phyloP scores from a whole-genome alignment of 192 early-diverging fungal species.

The Allomyces macrogynus region DNA sequence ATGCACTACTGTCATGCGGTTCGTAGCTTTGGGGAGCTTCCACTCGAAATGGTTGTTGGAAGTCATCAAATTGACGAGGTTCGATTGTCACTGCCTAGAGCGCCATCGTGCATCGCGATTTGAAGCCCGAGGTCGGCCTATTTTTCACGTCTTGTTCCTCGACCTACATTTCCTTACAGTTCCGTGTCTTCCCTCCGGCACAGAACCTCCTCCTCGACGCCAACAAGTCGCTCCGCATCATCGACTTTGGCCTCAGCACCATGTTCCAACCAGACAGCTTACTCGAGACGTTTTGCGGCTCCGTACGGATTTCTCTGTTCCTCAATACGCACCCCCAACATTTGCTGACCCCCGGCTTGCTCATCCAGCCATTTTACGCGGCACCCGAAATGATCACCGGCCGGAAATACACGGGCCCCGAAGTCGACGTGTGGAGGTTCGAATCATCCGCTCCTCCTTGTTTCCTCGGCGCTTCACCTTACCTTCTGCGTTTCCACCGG shows the following conservation, averaged over 20 bases:
- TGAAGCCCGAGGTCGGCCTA: slow-evolving; percentile 42
- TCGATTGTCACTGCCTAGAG: slow-evolving; percentile 13
- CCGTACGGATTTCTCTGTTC: slow-evolving; percentile 1
- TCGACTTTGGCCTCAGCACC: slow-evolving; percentile 81
- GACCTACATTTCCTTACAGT: no score
- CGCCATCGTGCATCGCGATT: slow-evolving; percentile 49
- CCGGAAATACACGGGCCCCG: slow-evolving; percentile 58
- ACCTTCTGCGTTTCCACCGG: neutral
- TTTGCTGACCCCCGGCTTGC: slow-evolving; percentile 9
- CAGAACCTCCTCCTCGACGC: slow-evolving; percentile 59
- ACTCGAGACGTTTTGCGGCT: slow-evolving; percentile 34
- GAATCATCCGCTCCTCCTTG: neutral
- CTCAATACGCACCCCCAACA: neutral
- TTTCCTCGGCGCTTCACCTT: neutral
- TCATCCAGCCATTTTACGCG: slow-evolving; percentile 42
- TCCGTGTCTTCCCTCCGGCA: no score
- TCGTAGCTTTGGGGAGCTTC: neutral
- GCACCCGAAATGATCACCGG: slow-evolving; percentile 70
- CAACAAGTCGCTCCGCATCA: slow-evolving; percentile 52
- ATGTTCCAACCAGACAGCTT: slow-evolving; percentile 27
- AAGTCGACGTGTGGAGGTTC: slow-evolving; percentile 69
- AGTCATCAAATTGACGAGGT: no score
- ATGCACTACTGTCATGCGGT: slow-evolving; percentile 39
- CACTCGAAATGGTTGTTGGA: no score
- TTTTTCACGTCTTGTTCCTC: no score